Base-by-base conservation (phyloP, 208 protist genomes). In the Porcisia hertigi region DNA sequence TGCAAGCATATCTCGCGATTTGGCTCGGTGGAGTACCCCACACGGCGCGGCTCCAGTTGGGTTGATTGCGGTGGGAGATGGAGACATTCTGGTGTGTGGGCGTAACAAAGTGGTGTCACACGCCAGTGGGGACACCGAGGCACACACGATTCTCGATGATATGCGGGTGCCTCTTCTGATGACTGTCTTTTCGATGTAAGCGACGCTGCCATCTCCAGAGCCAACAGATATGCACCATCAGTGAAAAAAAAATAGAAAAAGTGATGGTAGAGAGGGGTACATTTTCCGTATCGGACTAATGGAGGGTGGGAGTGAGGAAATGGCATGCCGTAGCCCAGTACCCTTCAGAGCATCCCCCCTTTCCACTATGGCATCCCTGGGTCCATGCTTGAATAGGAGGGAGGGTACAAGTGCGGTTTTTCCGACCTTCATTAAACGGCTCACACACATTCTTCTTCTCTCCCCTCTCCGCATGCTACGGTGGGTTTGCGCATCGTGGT, bases 1-100 rank as follows among this genome's bases (percentile, higher is more conserved):
- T 49, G 80, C 89, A 4, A 92, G 90, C 75, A 84, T 82, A 14
- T 93, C 88, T 12, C 71, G 47, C 1, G 83, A 73, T 39, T 53
- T 85, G 25, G 76, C 66, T 45, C 58, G 67, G 18, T 85, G 80
- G 80, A 76, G 45, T 14, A 74, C 69, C 3, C 75, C 73, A n/a
- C 80, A 66, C 25, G 71, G 75, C 18, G 41, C 65, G 0, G 57
- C 75, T 4, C 80, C 75, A 18, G 80, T 72, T 20, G 80, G 71
- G 6, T 30, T 85, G 53, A 6, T 75, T 16, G 25, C 72, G 2
- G n/a, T 75, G 60, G 52, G 54, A 11, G 75, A 71, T 18, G 69
- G 53, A 7, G 80, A 78, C 11, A 39, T 81, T 49, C 18, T 79
- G n/a, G 64, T 64, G 34, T 85, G 75, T 39, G 73, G 69, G 11